Evolutionary conservation across 2,329 filamentous ascomycete genomes (phyloP).

Genomic region (Rhinocladiella similis): DNA sequence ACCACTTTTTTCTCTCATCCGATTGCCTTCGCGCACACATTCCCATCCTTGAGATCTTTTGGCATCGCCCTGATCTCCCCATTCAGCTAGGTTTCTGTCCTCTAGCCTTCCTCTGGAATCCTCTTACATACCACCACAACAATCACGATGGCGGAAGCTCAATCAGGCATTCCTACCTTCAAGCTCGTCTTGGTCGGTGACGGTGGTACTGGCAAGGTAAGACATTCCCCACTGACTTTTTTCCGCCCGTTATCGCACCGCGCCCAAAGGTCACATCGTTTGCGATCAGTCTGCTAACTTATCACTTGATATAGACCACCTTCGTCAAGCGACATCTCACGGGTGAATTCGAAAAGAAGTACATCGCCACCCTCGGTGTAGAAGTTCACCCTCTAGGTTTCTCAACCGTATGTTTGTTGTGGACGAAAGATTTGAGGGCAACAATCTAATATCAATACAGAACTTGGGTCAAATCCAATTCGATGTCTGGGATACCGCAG

Average conservation of each 20-base stretch:
- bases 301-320: constrained; percentile 74
- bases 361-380: constrained; percentile 98
- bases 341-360: constrained; percentile 99
- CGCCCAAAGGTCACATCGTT: not conserved
- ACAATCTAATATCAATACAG: constrained; percentile 39
- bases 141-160: constrained; percentile 62
- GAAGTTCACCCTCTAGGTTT: constrained; percentile 98
- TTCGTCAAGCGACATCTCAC: constrained; percentile 99
- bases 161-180: constrained; percentile 72
- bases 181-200: constrained; percentile 99
- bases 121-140: constrained; percentile 26
- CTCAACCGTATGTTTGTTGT: constrained; percentile 76
- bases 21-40: not conserved
- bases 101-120: constrained; percentile 11
- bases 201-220: constrained; percentile 98
- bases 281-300: constrained; percentile 7
- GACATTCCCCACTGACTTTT: not conserved
- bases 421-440: constrained; percentile 12
- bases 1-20: constrained; percentile 4
- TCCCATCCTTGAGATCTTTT: not conserved
- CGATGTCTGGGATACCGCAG: constrained; percentile 98
- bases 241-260: not conserved
- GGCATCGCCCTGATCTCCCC: constrained; percentile 25
- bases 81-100: constrained; percentile 33
- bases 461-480: constrained; percentile 98